phyloP scores from a whole-genome alignment of 192 early-diverging fungal species.

The Entomortierella parvispora region DNA sequence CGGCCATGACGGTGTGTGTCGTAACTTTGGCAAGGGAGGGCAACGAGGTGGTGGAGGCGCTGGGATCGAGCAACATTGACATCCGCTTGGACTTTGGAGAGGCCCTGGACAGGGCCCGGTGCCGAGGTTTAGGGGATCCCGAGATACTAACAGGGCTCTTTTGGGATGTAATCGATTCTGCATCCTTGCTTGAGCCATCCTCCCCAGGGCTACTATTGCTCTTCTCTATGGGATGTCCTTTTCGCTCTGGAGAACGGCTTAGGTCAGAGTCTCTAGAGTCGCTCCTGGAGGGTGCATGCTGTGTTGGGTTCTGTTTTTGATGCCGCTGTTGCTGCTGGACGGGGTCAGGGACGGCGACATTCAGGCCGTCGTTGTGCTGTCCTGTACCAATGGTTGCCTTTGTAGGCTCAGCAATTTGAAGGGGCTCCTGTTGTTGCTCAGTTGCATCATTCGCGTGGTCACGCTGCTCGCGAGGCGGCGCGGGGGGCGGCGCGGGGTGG shows the following conservation, averaged over 20 bases:
- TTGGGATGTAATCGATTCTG: constrained; percentile 1
- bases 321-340: not conserved
- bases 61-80: constrained; percentile 39
- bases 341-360: constrained; percentile 1
- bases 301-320: too few relatives aligned
- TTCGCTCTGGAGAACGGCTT: not conserved
- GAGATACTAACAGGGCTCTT: constrained; percentile 29
- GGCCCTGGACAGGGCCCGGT: constrained; percentile 6
- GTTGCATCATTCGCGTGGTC: not conserved
- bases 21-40: constrained; percentile 39
- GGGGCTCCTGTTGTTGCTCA: constrained; percentile 1
- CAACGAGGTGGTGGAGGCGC: constrained; percentile 18
- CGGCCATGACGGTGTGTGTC: constrained; percentile 43
- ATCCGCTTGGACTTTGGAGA: constrained; percentile 41
- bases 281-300: too few relatives aligned
- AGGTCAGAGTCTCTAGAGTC: too few relatives aligned
- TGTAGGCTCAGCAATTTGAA: not conserved
- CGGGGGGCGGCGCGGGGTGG: not conserved
- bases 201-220: constrained; percentile 28
- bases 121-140: constrained; percentile 21
- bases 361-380: not conserved
- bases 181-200: constrained; percentile 10
- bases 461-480: not conserved
- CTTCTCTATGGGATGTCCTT: constrained; percentile 30
- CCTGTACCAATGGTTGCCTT: not conserved